These are phyloP conservation scores for Mucor piriformis DNA, from an alignment of 371 early-diverging fungal species.

Conservation along the genomic window DNA sequence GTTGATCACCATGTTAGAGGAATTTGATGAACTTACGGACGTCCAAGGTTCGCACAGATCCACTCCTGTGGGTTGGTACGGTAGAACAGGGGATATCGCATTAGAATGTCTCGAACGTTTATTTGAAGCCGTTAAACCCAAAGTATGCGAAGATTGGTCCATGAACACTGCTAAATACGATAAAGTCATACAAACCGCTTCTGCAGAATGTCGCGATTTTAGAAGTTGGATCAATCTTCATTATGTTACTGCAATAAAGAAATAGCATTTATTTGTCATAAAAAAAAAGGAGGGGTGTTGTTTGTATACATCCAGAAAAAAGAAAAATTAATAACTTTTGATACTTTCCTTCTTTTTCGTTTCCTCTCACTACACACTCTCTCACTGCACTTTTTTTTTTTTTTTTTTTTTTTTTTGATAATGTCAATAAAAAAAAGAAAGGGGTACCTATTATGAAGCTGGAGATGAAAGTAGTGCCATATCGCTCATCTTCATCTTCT, in stretches of 20 bases:
- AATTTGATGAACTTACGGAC: constrained; percentile 8
- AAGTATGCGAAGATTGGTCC: constrained; percentile 52
- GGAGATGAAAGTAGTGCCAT: background rate
- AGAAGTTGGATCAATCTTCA: constrained; percentile 48
- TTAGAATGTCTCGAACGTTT: constrained; percentile 38
- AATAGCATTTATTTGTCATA: background rate
- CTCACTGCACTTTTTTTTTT: background rate
- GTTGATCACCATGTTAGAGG: constrained; percentile 24
- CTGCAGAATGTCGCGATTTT: constrained; percentile 45
- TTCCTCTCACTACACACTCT: no score
- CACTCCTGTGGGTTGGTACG: constrained; percentile 50
- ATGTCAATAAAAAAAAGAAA: no score
- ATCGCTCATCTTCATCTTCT: constrained; percentile 1
- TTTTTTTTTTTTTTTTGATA: background rate
- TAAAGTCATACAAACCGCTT: constrained; percentile 26
- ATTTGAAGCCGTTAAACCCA: constrained; percentile 45
- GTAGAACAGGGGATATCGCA: constrained; percentile 43
- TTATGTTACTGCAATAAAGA: constrained; percentile 26
- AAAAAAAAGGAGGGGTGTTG: background rate
- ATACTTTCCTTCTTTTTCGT: no score
- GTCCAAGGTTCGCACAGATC: constrained; percentile 39
- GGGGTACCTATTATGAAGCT: background rate
- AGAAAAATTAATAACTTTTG: background rate
- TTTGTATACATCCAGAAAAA: background rate
- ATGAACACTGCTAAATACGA: constrained; percentile 45